Conservation (phyloP, 345 rosid species). For the Noccaea caerulescens region DNA sequence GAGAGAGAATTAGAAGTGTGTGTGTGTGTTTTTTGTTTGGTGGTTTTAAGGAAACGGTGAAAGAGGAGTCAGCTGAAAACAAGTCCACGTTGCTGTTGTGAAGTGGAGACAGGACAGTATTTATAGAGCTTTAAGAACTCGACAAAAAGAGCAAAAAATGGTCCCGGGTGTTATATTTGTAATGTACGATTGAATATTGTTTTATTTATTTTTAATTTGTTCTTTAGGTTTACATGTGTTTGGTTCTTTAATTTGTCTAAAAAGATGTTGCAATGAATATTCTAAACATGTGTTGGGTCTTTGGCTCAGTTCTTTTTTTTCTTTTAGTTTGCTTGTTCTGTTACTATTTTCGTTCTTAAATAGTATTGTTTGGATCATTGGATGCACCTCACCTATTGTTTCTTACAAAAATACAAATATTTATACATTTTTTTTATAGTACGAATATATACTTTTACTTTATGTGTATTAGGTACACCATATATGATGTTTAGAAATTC, state of each 20-base stretch:
- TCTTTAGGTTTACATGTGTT: slow-evolving; percentile 27
- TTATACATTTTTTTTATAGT: no score
- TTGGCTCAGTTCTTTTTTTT: slow-evolving; percentile 5
- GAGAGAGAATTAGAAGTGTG: slow-evolving; percentile 12
- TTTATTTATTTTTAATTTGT: not conserved
- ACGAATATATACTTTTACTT: no score
- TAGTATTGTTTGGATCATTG: no score
- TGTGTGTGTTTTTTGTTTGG: slow-evolving; percentile 21
- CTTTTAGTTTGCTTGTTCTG: no score
- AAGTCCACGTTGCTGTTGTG: slow-evolving; percentile 39
- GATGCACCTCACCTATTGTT: no score
- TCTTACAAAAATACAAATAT: no score
- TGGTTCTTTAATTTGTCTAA: slow-evolving; percentile 25
- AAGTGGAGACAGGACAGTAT: slow-evolving; percentile 28
- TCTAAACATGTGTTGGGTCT: slow-evolving; percentile 2
- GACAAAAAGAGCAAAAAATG: slow-evolving; percentile 27
- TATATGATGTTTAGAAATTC: no score
- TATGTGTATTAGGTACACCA: no score
- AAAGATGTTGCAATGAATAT: slow-evolving; percentile 13
- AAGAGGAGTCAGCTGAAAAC: slow-evolving; percentile 42
- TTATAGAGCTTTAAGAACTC: slow-evolving; percentile 35
- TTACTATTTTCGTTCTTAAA: no score
- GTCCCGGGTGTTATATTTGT: slow-evolving; percentile 20
- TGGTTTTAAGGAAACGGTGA: slow-evolving; percentile 28
- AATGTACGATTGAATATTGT: slow-evolving; percentile 10